Conservation (phyloP, 441 rosid species). For the Metrosideros polymorpha region DNA sequence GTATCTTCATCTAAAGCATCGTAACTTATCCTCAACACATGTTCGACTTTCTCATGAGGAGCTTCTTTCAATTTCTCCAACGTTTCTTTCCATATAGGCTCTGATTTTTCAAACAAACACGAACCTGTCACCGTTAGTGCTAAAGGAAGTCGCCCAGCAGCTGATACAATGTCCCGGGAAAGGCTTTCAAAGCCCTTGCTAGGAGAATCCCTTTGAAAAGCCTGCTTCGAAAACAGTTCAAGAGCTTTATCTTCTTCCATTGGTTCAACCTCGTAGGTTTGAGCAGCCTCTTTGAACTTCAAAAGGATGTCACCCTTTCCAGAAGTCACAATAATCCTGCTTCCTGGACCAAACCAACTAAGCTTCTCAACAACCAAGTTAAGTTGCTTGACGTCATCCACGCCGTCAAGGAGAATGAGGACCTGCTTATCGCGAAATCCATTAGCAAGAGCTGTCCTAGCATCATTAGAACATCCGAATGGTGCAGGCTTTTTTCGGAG, state of each 20-base stretch:
- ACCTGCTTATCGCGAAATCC: rapidly evolving
- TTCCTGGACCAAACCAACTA: no score
- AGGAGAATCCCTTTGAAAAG: neutral
- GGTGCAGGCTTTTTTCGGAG: rapidly evolving
- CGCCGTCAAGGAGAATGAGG: neutral
- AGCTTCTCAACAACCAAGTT: neutral
- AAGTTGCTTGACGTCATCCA: rapidly evolving
- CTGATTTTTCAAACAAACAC: rapidly evolving
- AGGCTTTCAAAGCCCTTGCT: neutral
- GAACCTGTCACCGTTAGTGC: neutral
- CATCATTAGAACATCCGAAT: neutral
- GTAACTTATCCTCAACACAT: neutral
- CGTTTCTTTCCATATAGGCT: rapidly evolving
- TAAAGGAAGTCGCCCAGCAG: neutral
- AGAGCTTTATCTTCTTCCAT: neutral
- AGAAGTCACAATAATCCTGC: no score
- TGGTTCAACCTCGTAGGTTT: neutral
- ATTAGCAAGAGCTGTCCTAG: rapidly evolving
- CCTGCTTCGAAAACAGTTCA: neutral
- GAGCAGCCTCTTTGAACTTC: no score
- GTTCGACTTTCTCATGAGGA: neutral
- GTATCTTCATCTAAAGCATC: neutral
- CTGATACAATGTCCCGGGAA: rapidly evolving
- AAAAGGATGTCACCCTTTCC: no score
- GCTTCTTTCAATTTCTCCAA: neutral